phyloP scores from a whole-genome alignment of 768 basidiomycete genomes.

The Hygrophoropsis aurantiaca region DNA sequence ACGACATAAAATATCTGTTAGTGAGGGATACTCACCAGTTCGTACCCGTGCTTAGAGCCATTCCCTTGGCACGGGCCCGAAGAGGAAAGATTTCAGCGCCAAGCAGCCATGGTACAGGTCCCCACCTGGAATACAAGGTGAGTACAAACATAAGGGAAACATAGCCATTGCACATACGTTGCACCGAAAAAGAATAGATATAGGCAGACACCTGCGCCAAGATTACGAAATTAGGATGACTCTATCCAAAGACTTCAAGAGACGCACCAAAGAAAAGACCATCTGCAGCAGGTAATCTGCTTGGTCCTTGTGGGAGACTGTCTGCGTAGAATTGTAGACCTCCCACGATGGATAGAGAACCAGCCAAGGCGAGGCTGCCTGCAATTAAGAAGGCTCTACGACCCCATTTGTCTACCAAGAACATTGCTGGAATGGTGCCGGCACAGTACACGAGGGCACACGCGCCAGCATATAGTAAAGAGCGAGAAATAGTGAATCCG shows the following conservation, averaged over 20 bases:
- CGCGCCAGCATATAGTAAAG: slow-evolving; percentile 46
- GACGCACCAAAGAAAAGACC: slow-evolving; percentile 35
- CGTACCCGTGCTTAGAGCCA: slow-evolving; percentile 34
- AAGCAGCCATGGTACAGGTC: slow-evolving; percentile 53
- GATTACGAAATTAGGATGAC: slow-evolving; percentile 23
- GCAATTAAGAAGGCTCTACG: slow-evolving; percentile 49
- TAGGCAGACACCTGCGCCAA: slow-evolving; percentile 44
- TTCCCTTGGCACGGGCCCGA: slow-evolving; percentile 38
- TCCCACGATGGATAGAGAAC: slow-evolving; percentile 49
- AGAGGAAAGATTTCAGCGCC: slow-evolving; percentile 51
- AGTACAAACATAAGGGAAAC: neutral
- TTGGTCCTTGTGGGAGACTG: slow-evolving; percentile 34
- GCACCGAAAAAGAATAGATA: slow-evolving; percentile 61
- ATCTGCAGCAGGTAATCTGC: slow-evolving; percentile 31
- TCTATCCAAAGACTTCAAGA: slow-evolving; percentile 13
- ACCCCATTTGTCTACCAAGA: slow-evolving; percentile 53
- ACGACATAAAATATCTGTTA: neutral
- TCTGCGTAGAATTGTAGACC: slow-evolving; percentile 48
- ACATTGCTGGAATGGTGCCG: slow-evolving; percentile 53
- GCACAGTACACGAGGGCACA: slow-evolving; percentile 49
- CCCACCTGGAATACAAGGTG: slow-evolving; percentile 37
- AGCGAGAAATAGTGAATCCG: slow-evolving; percentile 43
- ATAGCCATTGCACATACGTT: slow-evolving; percentile 28
- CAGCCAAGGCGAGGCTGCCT: slow-evolving; percentile 44
- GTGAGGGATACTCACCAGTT: slow-evolving; percentile 22